Base-by-base conservation (phyloP, 805 yeast species). In the Starmera dryadoides region DNA sequence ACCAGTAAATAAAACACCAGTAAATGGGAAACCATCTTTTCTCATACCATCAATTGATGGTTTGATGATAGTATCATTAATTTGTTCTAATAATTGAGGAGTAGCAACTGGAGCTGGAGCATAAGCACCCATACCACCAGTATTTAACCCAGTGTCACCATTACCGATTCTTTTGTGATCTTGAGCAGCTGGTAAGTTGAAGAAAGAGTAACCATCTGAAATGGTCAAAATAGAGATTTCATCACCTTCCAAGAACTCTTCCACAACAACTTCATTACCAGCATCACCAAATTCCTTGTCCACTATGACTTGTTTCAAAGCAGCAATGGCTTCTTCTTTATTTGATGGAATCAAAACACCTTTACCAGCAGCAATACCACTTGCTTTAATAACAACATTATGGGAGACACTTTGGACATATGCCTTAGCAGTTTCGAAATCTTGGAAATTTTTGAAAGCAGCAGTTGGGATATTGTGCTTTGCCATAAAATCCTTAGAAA, bases 61-160 rank as follows among this genome's bases (percentile, higher is more conserved):
- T 63, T 82, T 79, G 53, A 94, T 74, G 52, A 94, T 74, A n/a
- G 73, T 69, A 35, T 69, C 66, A 55, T 88, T 79, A 57, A 93
- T 88, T 61, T 79, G 70, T 44, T 71, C 66, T 53, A 89, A 62
- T 29, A 93, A 59, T 19, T 73, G 70, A 2, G 86, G 79, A 16
- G 97, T 86, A 16, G 94, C 98, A 46, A 87, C 71, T 41, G 98
- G 98, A 10, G 98, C 95, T 25, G 99, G 99, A 7, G 98, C 93
- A 57, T 93, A 93, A 7, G 98, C 95, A 47, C 99, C 99, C 99
- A 93, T 93, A 47, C 99, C 99, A 50, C 99, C 99, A 30, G 99
- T 93, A 67, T 93, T 93, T 46, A 91, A 73, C 20, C 99, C 99
- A 30, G 79, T 69, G 61, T 93, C 99, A 44, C 89, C 89, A 55